Evolutionary conservation across 177 flowering plant species (phyloP), one percentile per base, ranked within the genome.

Genomic region (Vitis hybrid): DNA sequence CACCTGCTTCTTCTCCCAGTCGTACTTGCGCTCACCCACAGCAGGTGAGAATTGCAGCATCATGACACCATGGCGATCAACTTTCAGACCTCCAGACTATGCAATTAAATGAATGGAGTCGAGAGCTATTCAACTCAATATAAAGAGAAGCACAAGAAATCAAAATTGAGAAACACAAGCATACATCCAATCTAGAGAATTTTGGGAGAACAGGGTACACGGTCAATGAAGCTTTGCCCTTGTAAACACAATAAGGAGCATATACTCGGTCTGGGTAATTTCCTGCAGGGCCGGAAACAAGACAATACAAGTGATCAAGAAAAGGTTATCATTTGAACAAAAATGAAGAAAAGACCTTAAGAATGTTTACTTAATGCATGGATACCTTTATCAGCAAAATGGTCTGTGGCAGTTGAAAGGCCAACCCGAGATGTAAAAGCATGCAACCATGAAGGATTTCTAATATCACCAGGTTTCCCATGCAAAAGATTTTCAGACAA

Each of bases 161-260:
- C 6, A n/a, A 15, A 57, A 40, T n/a, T 14, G 14, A 51, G 54
- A 15, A 59, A 32, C 64, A 23, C 12, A 49, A 11, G 5, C 89
- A 67, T 88, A 90, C 98, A 60, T 78, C 82, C 26, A 74, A 18
- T 72, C 83, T 86, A 4, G 26, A 72, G 67, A 91, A 88, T 56
- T 77, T 86, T 21, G 98, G 97, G 2, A 82, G 81, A 66, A 80
- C 21, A 57, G 98, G 97, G 10, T 10, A 2, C 62, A 86, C 65
- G 40, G 83, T 75, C 30, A 94, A 86, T 18, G 95, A 88, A 67
- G 92, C 94, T 82, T 91, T 94, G 11, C 98, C 98, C 83, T 94
- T 94, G 80, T 58, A 94, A 60, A 94, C 56, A n/a, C 80, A 64
- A 78, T 81, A 92, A 23, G 82, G 76, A 11, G 88, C 94, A 80